These are phyloP conservation scores for Neonectria hederae DNA, from an alignment of 2,329 filamentous ascomycete species.

Conservation along the genomic window DNA sequence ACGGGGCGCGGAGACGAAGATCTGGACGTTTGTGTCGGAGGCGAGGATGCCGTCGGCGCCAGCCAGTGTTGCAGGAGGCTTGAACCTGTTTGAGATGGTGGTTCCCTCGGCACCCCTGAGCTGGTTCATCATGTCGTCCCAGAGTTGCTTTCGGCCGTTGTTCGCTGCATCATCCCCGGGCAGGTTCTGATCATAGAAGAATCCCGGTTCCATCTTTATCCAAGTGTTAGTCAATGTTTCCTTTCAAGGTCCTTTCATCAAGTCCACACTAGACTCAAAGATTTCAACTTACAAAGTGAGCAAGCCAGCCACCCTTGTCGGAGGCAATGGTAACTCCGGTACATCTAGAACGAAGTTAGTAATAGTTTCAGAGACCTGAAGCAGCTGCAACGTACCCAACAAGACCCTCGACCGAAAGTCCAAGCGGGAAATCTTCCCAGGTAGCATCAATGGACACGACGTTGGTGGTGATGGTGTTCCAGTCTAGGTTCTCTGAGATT, in stretches of 20 bases:
- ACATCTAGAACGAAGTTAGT: background rate
- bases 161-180: background rate
- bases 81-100: background rate
- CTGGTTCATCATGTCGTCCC: slow-evolving; percentile 8
- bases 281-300: background rate
- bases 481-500: background rate
- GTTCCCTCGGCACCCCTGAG: background rate
- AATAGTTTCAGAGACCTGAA: background rate
- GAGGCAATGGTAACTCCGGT: background rate
- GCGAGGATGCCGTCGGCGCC: background rate
- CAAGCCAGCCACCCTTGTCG: background rate
- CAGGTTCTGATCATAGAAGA: background rate
- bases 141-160: slow-evolving; percentile 6
- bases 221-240: background rate
- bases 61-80: background rate
- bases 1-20: background rate
- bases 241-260: background rate
- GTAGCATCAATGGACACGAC: background rate
- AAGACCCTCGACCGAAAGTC: background rate
- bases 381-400: background rate
- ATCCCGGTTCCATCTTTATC: background rate
- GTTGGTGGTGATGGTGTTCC: slow-evolving; percentile 2
- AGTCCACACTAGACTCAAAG: background rate
- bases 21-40: background rate
- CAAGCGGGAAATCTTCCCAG: slow-evolving; percentile 2